These are phyloP conservation scores for Ustilago trichophora DNA, from an alignment of 1,284 basidiomycete genomes.

Conservation along the genomic window DNA sequence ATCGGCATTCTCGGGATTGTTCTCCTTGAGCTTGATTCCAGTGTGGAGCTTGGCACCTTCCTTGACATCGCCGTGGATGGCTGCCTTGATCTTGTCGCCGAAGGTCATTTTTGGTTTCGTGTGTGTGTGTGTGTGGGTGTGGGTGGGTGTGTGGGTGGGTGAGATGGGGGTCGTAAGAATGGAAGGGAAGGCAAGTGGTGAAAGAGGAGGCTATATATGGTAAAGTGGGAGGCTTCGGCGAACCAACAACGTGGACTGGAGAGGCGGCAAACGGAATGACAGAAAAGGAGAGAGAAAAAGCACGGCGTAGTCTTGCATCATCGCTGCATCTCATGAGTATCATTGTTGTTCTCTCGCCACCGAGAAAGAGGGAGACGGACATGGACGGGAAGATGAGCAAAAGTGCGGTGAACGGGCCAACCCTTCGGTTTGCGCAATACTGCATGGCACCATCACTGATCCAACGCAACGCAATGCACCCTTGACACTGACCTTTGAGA, in stretches of 20 bases:
- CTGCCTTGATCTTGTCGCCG: constrained; percentile 52
- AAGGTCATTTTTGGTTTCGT: constrained; percentile 28
- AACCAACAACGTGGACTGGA: too few relatives aligned
- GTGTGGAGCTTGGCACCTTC: constrained; percentile 50
- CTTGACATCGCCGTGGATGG: constrained; percentile 49
- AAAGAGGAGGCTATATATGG: constrained; percentile 18
- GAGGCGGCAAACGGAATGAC: not conserved
- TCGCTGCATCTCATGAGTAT: too few relatives aligned
- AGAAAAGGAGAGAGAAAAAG: not conserved
- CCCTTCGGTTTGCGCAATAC: not conserved
- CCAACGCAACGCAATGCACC: too few relatives aligned
- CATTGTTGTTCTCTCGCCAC: not conserved
- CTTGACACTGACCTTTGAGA: too few relatives aligned
- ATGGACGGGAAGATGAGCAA: too few relatives aligned
- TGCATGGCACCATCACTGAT: constrained; percentile 21
- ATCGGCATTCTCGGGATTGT: constrained; percentile 51
- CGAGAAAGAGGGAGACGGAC: too few relatives aligned
- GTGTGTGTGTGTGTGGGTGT: not conserved
- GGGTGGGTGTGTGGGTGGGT: too few relatives aligned
- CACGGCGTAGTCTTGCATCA: constrained; percentile 1
- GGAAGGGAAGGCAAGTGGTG: too few relatives aligned
- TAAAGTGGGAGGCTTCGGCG: not conserved
- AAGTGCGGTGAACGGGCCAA: constrained; percentile 8
- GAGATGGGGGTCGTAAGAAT: too few relatives aligned
- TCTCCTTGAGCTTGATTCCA: constrained; percentile 54